Conservation (phyloP, 768 basidiomycete species). For the Kwoniella dendrophila region DNA sequence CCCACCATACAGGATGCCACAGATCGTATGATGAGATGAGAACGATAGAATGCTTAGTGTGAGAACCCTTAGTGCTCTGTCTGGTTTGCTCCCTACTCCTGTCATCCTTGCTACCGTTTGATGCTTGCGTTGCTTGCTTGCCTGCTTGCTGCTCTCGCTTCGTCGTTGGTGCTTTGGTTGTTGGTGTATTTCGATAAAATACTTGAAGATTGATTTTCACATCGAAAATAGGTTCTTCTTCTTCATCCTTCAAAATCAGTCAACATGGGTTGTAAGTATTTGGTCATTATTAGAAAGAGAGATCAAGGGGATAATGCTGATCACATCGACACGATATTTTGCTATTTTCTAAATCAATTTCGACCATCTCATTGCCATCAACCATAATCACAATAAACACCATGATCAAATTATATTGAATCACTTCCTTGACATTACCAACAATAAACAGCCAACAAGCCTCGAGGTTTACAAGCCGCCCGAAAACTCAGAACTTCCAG, state of each 20-base stretch:
- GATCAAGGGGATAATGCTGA: constrained; percentile 5
- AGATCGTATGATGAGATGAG: too few relatives aligned
- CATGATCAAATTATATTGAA: not conserved
- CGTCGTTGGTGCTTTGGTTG: not conserved
- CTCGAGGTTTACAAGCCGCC: constrained; percentile 97
- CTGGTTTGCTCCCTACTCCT: not conserved
- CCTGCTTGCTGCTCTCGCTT: constrained; percentile 5
- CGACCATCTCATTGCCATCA: not conserved
- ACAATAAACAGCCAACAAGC: constrained; percentile 80
- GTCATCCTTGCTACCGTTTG: not conserved
- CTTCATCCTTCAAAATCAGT: constrained; percentile 34
- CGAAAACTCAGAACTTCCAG: constrained; percentile 95
- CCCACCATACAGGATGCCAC: not conserved
- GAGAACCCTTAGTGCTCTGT: not conserved
- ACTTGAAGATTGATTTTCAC: not conserved
- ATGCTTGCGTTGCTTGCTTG: not conserved
- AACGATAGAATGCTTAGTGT: not conserved
- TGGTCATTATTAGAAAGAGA: not conserved
- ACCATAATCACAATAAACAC: not conserved
- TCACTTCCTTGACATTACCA: not conserved
- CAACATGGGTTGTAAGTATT: constrained; percentile 46
- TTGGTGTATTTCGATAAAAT: not conserved
- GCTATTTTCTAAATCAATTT: not conserved
- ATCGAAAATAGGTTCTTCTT: not conserved
- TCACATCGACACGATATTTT: too few relatives aligned